Percentiles rank a stretch among this genome's conserved stretches.
These are phyloP conservation scores for Starmerella potacharoeniae DNA, from an alignment of 805 yeast species.

Conservation along the genomic window DNA sequence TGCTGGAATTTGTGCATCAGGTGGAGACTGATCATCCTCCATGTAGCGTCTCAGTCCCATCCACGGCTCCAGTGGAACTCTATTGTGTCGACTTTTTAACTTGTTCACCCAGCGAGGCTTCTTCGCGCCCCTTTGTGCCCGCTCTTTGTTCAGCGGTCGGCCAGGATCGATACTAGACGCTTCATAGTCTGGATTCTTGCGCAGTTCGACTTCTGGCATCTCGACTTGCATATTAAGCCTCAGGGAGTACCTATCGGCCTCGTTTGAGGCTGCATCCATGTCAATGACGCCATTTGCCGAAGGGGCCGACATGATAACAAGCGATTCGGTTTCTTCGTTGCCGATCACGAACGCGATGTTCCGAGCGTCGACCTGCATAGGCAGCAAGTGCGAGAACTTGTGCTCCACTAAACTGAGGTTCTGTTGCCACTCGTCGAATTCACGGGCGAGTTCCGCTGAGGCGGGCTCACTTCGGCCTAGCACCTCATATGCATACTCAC, in stretches of 20 bases:
- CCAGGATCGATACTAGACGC: conserved; percentile 10
- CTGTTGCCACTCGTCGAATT: conserved; percentile 5
- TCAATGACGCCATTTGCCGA: conserved; percentile 49
- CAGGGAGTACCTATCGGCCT: conserved; percentile 47
- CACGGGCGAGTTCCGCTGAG: conserved; percentile 7
- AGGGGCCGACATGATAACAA: conserved; percentile 51
- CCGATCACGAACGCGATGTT: conserved; percentile 73
- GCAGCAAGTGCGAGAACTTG: conserved; percentile 34
- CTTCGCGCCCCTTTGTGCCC: background rate
- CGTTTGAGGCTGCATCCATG: conserved; percentile 37
- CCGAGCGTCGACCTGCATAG: conserved; percentile 47
- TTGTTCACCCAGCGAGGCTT: conserved; percentile 2
- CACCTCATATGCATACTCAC: conserved; percentile 60
- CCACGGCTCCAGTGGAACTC: conserved; percentile 41
- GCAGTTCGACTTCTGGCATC: conserved; percentile 48
- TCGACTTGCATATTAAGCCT: conserved; percentile 36
- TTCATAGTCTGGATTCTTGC: conserved; percentile 56
- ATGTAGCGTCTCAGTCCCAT: conserved; percentile 64
- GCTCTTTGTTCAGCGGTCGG: background rate
- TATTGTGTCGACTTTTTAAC: background rate
- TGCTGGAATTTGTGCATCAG: conserved; percentile 11
- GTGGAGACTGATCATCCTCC: conserved; percentile 27
- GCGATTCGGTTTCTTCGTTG: conserved; percentile 62
- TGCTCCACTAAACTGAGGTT: conserved; percentile 16
- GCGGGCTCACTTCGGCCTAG: conserved; percentile 10